Conservation (phyloP, 257 asterid species). For the Solanum tarapatanum region DNA sequence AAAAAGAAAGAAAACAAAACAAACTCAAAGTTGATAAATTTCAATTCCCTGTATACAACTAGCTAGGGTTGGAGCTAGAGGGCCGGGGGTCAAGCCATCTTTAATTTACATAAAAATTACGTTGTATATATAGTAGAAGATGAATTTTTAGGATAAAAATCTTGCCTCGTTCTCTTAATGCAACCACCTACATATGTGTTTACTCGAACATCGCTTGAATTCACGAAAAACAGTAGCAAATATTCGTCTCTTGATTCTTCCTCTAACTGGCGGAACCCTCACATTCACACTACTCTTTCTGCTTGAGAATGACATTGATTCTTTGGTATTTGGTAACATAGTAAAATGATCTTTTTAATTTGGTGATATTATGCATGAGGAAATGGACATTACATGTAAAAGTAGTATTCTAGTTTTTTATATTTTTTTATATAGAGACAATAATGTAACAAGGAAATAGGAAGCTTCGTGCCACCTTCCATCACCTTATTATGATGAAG, state of each 20-base stretch:
- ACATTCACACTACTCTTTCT: background rate
- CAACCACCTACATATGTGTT: background rate
- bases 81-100: background rate
- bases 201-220: background rate
- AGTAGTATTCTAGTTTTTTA: background rate
- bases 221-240: background rate
- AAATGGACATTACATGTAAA: background rate
- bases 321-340: background rate
- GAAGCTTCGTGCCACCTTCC: background rate
- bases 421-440: background rate
- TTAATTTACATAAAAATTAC: background rate
- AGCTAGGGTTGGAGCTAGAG: background rate
- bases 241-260: background rate
- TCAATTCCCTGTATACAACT: background rate
- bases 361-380: background rate
- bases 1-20: background rate
- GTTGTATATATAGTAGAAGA: background rate
- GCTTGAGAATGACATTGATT: background rate
- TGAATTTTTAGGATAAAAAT: background rate
- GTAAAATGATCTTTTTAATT: too few species aligned
- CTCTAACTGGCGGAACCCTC: background rate
- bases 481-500: background rate
- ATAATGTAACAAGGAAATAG: background rate
- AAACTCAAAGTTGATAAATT: background rate
- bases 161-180: background rate